Evolutionary conservation across 768 basidiomycete species (phyloP), one percentile per base, ranked within the genome.

Genomic region (Nidularia sp.): DNA sequence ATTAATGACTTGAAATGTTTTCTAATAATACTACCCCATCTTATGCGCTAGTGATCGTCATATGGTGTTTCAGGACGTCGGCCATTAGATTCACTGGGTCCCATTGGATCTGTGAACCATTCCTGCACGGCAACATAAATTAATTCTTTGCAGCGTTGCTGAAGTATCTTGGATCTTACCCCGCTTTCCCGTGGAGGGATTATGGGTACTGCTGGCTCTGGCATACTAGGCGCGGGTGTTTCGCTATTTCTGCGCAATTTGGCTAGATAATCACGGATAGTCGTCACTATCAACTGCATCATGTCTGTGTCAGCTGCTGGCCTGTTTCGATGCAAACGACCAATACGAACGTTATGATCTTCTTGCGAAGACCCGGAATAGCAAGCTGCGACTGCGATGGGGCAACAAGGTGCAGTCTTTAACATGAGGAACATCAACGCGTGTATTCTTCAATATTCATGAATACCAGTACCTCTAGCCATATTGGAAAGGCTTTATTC

Each of bases 321-420:
- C 12, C 15, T 18, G 31, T 45, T 15, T 4, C 50, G 25, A n/a
- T 9, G 61, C 13, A 49, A 6, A 13, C 50, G 47, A 34, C 35
- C 29, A 8, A 45, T 10, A 64, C 85, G 52, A 59, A 92, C 89
- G 53, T 75, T 79, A 60, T 92, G 90, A 64, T 92, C 90, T 51
- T 92, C 90, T 50, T 81, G 75, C 45, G 85, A 88, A 42, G 88
- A 88, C 29, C 90, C 90, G 12, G 90, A 91, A 66, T 88, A 91
- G 57, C 85, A 87, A 3, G 85, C 89, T 29, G 79, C 83, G 13
- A 91, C 70, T 5, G 84, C 90, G 52, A 92, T 89, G 1, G 90
- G 90, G 64, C 88, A 89, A 59, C 87, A 89, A n/a, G 80, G 83
- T 10, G 86, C 87, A 54, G 88, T 90, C 90, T 92, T 13, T 4